phyloP scores from a whole-genome alignment of 2,329 filamentous ascomycete genomes.

The Calonectria honghensis region DNA sequence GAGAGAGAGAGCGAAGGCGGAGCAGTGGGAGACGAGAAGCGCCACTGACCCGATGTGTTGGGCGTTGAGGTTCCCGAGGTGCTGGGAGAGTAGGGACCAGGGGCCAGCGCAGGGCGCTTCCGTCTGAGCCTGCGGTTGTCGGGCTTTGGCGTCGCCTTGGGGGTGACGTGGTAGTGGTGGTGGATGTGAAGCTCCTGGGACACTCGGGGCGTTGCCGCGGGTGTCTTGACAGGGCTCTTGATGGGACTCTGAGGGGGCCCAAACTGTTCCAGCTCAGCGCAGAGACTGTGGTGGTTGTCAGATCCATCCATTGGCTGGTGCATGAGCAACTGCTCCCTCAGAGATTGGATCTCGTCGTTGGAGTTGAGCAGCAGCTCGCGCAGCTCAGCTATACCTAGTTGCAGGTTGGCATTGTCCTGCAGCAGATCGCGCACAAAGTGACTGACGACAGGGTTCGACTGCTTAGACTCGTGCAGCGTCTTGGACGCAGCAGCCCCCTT shows the following conservation, averaged over 20 bases:
- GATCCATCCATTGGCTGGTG: slow-evolving; percentile 79
- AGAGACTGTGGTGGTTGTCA: slow-evolving; percentile 73
- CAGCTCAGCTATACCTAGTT: slow-evolving; percentile 92
- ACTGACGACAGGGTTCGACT: slow-evolving; percentile 84
- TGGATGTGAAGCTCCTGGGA: slow-evolving; percentile 93
- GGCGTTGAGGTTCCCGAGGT: slow-evolving; percentile 66
- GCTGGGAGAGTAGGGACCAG: slow-evolving; percentile 74
- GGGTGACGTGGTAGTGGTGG: slow-evolving; percentile 89
- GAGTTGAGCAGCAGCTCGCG: slow-evolving; percentile 93
- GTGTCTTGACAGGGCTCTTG: slow-evolving; percentile 16
- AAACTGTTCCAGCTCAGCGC: slow-evolving; percentile 79
- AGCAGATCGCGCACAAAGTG: slow-evolving; percentile 97
- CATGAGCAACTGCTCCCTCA: slow-evolving; percentile 86
- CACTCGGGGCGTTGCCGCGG: slow-evolving; percentile 49
- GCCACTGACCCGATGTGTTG: slow-evolving; percentile 60
- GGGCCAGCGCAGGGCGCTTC: slow-evolving; percentile 79
- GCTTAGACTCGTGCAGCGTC: slow-evolving; percentile 75
- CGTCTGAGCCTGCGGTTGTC: slow-evolving; percentile 81
- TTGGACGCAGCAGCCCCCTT: slow-evolving; percentile 87
- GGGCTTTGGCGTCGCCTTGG: slow-evolving; percentile 77
- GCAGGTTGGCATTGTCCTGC: slow-evolving; percentile 95
- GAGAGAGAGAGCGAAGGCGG: slow-evolving; percentile 65
- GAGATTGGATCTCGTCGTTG: slow-evolving; percentile 92
- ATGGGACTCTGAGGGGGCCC: slow-evolving; percentile 42
- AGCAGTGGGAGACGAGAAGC: slow-evolving; percentile 62